Evolutionary conservation across 2,329 filamentous ascomycete species (phyloP), one percentile per base, ranked within the genome.

Genomic region (Sporothrix phasma): DNA sequence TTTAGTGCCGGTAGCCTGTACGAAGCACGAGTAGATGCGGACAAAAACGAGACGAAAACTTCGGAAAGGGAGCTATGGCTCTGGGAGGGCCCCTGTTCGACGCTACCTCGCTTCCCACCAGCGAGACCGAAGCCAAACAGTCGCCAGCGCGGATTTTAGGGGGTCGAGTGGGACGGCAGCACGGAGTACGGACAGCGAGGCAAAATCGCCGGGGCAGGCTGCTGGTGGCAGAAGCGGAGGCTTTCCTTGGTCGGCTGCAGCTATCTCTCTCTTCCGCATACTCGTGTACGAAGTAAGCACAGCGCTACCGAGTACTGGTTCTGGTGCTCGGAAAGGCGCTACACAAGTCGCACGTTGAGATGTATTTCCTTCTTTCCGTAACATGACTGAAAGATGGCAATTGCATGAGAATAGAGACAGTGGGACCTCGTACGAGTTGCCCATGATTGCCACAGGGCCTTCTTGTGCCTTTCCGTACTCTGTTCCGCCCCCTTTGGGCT

Each of bases 301-400:
- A 41, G 45, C 51, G 53, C 62, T 47, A 59, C 34, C 34, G 34
- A 13, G 34, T 37, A 3, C 7, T 37, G 41, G 15, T 22, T 59
- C 41, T 39, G n/a, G 51, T 41, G 60, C 60, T 54, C 53, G 54
- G 34, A 29, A 54, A 31, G 54, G 45, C 43, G 59, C 43, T 61
- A 61, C 29, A 34, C 31, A 24, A 62, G 46, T 53, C 17, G 34
- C 26, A 26, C 45, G 43, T 31, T 31, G 46, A 37, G 24, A 62
- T 19, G 8, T 60, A 46, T 60, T n/a, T 60, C 56, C 41, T 31
- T 60, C 56, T 46, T 24, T 17, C 41, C 54, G 54, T 43, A 56
- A 7, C 26, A 10, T 15, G 47, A 26, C 24, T 47, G 10, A 15
- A 2, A 51, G 11, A 22, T 10, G 15, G 15, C 15, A n/a, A 37